Conservation (phyloP, 257 asterid genomes). For the Solanum bulbocastanum region DNA sequence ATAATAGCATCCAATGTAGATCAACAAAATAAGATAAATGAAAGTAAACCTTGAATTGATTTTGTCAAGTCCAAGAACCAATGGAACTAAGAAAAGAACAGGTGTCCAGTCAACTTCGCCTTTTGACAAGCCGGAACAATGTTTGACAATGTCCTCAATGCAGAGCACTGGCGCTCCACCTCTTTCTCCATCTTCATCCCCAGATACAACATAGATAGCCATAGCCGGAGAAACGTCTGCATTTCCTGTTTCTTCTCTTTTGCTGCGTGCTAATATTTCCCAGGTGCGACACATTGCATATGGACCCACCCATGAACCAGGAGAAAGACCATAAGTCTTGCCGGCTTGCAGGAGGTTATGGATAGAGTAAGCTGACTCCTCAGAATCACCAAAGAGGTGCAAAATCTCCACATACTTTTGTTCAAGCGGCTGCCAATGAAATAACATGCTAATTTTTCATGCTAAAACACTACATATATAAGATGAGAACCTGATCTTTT, state of each 20-base stretch:
- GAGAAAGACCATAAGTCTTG: constrained; percentile 74
- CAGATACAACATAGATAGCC: constrained; percentile 81
- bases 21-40: background rate
- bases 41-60: constrained; percentile 71
- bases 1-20: background rate
- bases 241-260: constrained; percentile 26
- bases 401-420: constrained; percentile 59
- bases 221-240: constrained; percentile 36
- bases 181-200: constrained; percentile 97
- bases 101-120: constrained; percentile 62
- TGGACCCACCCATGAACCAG: constrained; percentile 99
- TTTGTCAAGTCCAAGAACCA: constrained; percentile 94
- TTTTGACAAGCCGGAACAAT: constrained; percentile 37
- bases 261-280: constrained; percentile 63
- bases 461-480: background rate
- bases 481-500: background rate
- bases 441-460: background rate
- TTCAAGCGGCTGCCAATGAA: constrained; percentile 51
- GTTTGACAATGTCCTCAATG: constrained; percentile 49
- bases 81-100: constrained; percentile 72
- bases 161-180: constrained; percentile 98
- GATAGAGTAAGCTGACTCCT: constrained; percentile 71
- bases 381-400: constrained; percentile 80
- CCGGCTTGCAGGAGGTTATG: constrained; percentile 97
- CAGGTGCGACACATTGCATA: constrained; percentile 98